A percentile compares a stretch with the other conserved stretches of the same genome.
phyloP scores from a whole-genome alignment of 1,284 basidiomycete genomes.

The Sanghuangporus baumii region DNA sequence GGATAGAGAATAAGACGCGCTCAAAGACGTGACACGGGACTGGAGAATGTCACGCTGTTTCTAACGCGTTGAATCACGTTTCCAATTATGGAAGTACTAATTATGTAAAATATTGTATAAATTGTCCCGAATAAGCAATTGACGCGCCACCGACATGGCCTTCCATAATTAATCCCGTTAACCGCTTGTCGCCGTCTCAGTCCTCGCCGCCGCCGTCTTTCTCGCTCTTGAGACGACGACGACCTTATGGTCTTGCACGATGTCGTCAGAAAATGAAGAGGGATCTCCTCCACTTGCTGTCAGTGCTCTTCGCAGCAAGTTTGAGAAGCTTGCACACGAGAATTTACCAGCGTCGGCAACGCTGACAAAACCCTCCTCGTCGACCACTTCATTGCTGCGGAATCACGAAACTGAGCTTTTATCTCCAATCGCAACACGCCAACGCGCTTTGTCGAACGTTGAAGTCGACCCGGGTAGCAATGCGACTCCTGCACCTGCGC shows the following conservation, averaged over 20 bases:
- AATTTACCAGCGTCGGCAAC: conserved; percentile 18
- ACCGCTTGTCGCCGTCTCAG: not conserved
- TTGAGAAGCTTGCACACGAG: conserved; percentile 39
- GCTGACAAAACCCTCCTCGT: conserved; percentile 14
- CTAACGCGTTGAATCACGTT: not conserved
- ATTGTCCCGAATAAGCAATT: not conserved
- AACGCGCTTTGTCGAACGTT: conserved; percentile 34
- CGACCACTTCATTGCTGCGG: conserved; percentile 5
- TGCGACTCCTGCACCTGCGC: conserved; percentile 19
- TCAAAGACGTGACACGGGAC: not conserved
- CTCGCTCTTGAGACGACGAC: not conserved
- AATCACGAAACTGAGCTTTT: conserved; percentile 19
- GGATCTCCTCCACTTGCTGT: conserved; percentile 44
- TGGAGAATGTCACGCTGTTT: not conserved
- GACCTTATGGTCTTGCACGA: conserved; percentile 8
- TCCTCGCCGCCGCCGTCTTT: not conserved
- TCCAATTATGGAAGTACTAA: not conserved
- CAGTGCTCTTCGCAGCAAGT: conserved; percentile 58
- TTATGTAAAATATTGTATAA: not conserved
- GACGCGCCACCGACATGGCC: conserved; percentile 1
- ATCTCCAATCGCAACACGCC: conserved; percentile 30
- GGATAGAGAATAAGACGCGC: conserved; percentile 6
- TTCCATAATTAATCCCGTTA: not conserved
- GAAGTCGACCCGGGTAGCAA: conserved; percentile 18
- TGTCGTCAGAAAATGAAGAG: conserved; percentile 14